phyloP scores from a whole-genome alignment of 306 rosid genomes.

The Gynostemma pentaphyllum region DNA sequence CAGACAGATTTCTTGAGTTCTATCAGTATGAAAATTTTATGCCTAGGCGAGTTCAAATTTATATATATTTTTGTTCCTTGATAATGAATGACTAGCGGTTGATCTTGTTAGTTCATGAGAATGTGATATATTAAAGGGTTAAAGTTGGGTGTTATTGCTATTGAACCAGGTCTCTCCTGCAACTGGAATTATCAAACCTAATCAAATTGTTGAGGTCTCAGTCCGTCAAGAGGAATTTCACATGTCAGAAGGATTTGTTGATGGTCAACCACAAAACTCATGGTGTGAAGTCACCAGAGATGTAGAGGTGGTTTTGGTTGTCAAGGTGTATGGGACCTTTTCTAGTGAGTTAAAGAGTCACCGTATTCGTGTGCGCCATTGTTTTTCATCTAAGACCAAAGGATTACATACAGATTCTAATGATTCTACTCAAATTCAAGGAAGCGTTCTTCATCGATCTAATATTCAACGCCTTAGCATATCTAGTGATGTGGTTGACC shows the following conservation, averaged over 20 bases:
- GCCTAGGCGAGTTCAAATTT: not conserved
- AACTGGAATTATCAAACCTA: constrained; percentile 66
- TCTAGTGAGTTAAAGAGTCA: constrained; percentile 43
- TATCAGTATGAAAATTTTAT: not conserved
- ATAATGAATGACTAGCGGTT: not conserved
- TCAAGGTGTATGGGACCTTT: constrained; percentile 60
- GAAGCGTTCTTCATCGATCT: constrained; percentile 60
- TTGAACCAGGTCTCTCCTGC: constrained; percentile 72
- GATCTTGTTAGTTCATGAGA: not conserved
- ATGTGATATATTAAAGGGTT: not conserved
- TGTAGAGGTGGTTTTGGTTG: constrained; percentile 63
- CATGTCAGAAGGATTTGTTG: constrained; percentile 66
- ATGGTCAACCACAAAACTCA: constrained; percentile 62
- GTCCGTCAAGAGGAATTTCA: constrained; percentile 78
- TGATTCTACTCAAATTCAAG: constrained; percentile 38
- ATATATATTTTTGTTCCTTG: not conserved
- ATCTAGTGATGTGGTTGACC: constrained; percentile 63
- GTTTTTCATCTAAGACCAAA: constrained; percentile 42
- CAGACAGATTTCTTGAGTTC: too few relatives aligned
- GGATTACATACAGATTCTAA: constrained; percentile 22
- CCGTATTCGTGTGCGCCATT: constrained; percentile 66
- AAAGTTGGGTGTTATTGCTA: constrained; percentile 7
- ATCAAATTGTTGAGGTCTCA: constrained; percentile 68
- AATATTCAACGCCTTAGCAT: constrained; percentile 61
- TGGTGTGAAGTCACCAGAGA: constrained; percentile 95